These are phyloP conservation scores for Trichoderma atrobrunneum DNA, from an alignment of 2,329 filamentous ascomycete species.

Conservation along the genomic window DNA sequence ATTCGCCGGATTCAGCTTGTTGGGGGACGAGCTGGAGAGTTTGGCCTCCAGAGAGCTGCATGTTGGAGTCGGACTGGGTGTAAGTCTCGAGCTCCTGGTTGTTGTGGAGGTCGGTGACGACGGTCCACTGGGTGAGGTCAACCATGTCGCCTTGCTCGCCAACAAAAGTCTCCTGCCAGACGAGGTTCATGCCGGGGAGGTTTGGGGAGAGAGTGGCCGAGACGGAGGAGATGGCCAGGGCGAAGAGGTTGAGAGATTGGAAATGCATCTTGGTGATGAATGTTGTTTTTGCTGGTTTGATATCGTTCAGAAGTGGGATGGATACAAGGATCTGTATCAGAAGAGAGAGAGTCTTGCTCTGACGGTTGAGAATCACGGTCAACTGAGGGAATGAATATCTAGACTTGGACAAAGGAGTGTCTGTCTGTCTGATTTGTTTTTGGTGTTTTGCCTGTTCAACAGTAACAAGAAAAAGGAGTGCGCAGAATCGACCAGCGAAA, in stretches of 20 bases:
- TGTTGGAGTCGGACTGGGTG: conserved; percentile 42
- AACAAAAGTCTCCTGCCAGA: conserved; percentile 47
- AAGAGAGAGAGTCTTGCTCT: not conserved
- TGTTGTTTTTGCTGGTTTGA: not conserved
- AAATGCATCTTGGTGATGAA: conserved; percentile 27
- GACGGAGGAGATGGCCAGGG: conserved; percentile 27
- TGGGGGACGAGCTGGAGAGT: conserved; percentile 52
- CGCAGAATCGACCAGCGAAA: conserved; percentile 18
- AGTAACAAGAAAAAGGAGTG: conserved; percentile 10
- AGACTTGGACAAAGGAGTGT: not conserved
- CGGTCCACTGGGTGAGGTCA: conserved; percentile 44
- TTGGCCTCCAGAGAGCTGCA: conserved; percentile 50
- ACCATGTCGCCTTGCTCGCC: conserved; percentile 39
- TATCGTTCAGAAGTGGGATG: not conserved
- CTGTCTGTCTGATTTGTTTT: not conserved
- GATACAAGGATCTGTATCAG: not conserved
- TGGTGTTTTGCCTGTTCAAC: not conserved
- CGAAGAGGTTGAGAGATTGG: conserved; percentile 23
- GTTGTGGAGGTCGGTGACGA: conserved; percentile 42
- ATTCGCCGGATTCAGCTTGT: conserved; percentile 36
- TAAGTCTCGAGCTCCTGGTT: conserved; percentile 52
- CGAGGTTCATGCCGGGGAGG: conserved; percentile 40
- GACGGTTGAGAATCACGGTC: not conserved
- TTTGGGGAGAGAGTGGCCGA: conserved; percentile 39
- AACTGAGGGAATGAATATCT: conserved; percentile 1